Conservation (phyloP, 2,329 filamentous ascomycete species). For the Atkinsonella texensis region DNA sequence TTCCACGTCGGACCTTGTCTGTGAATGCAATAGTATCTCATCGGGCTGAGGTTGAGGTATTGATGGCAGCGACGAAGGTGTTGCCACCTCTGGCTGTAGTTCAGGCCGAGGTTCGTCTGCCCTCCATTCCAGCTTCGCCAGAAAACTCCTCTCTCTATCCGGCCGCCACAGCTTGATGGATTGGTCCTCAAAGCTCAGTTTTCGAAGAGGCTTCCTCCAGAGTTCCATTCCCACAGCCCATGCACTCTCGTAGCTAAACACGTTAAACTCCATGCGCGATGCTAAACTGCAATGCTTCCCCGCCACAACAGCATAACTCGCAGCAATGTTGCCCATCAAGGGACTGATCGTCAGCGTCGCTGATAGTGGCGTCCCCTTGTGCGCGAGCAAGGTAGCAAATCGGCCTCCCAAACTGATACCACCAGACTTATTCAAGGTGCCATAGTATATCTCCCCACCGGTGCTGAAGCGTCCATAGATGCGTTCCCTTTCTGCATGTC, state of each 20-base stretch:
- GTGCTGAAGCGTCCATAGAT: conserved; percentile 77
- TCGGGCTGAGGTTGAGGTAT: background rate
- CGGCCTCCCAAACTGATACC: conserved; percentile 80
- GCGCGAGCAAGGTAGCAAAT: conserved; percentile 75
- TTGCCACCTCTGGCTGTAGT: conserved; percentile 4
- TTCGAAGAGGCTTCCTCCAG: conserved; percentile 55
- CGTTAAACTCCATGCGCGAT: conserved; percentile 90
- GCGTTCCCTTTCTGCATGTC: conserved; percentile 38
- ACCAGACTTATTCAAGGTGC: conserved; percentile 83
- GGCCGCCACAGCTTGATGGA: conserved; percentile 7
- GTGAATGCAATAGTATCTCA: conserved; percentile 5
- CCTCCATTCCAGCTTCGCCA: conserved; percentile 41
- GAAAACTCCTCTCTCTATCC: conserved; percentile 28
- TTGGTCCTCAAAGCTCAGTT: conserved; percentile 25
- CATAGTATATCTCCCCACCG: conserved; percentile 91
- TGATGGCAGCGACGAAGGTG: background rate
- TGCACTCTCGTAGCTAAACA: conserved; percentile 95
- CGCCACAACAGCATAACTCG: conserved; percentile 83
- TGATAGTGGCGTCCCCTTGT: conserved; percentile 79
- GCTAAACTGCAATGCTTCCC: conserved; percentile 74
- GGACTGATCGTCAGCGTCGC: conserved; percentile 90
- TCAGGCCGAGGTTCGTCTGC: conserved; percentile 31
- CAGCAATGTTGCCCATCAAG: conserved; percentile 84
- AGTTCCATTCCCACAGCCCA: conserved; percentile 86
- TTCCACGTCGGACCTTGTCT: conserved; percentile 33